These are phyloP conservation scores for Huntiella savannae DNA, from an alignment of 2,329 filamentous ascomycete genomes.

Conservation along the genomic window DNA sequence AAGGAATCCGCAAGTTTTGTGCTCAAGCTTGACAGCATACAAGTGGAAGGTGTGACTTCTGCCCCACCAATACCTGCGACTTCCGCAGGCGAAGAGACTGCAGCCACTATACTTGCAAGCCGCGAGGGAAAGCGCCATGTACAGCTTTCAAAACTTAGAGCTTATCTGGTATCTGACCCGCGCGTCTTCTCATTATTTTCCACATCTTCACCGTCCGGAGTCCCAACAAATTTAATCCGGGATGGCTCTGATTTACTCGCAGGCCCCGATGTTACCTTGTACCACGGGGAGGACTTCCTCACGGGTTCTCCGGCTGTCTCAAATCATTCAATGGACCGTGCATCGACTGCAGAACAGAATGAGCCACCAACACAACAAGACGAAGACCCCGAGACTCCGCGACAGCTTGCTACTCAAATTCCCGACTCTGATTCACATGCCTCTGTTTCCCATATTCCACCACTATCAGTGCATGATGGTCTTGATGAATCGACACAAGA, in stretches of 20 bases:
- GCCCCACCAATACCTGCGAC: not conserved
- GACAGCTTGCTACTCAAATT: slow-evolving; percentile 5
- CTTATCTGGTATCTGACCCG: slow-evolving; percentile 47
- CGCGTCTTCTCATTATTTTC: slow-evolving; percentile 43
- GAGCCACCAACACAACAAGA: not conserved
- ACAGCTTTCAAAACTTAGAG: slow-evolving; percentile 42
- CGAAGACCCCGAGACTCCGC: slow-evolving; percentile 8
- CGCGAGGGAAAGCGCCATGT: slow-evolving; percentile 44
- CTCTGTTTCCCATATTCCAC: slow-evolving; percentile 5
- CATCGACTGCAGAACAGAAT: not conserved
- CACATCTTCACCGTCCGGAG: slow-evolving; percentile 18
- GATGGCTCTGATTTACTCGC: slow-evolving; percentile 17
- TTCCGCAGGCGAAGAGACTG: not conserved
- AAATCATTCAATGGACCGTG: slow-evolving; percentile 1
- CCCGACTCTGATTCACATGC: not conserved
- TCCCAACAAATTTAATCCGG: slow-evolving; percentile 30
- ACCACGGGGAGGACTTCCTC: slow-evolving; percentile 11
- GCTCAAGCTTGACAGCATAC: slow-evolving; percentile 43
- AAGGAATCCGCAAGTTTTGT: slow-evolving; percentile 41
- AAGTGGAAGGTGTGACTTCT: slow-evolving; percentile 45
- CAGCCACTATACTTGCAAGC: not conserved
- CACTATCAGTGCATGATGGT: not conserved
- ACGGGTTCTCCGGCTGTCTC: slow-evolving; percentile 11
- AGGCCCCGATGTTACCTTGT: slow-evolving; percentile 31
- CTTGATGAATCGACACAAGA: not conserved